Evolutionary conservation across 1,284 basidiomycete genomes (phyloP).

Genomic region (Xerocomus minutiporus): DNA sequence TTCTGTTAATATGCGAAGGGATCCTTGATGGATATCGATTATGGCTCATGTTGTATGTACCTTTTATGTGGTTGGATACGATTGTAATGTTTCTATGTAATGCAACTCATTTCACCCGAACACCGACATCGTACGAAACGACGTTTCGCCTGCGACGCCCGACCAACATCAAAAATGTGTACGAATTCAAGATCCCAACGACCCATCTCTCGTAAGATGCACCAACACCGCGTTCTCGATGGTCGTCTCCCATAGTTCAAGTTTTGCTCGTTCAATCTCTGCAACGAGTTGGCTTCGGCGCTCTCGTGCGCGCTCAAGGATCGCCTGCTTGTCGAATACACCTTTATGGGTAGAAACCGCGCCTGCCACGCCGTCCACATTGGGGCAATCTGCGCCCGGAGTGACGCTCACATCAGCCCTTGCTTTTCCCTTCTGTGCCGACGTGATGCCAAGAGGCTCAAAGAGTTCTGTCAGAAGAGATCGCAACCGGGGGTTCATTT

Average conservation of each 20-base stretch:
- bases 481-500: not conserved
- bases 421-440: constrained; percentile 23
- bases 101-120: not conserved
- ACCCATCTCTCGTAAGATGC: constrained; percentile 42
- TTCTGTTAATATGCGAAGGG: constrained; percentile 12
- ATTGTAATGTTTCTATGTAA: not conserved
- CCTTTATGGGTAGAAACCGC: not conserved
- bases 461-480: not conserved
- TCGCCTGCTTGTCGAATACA: constrained; percentile 33
- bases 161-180: too few species aligned
- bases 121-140: too few species aligned
- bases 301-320: constrained; percentile 49
- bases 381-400: not conserved
- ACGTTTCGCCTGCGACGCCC: too few species aligned
- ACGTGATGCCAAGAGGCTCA: not conserved
- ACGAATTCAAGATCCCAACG: constrained; percentile 1
- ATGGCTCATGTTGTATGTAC: constrained; percentile 17
- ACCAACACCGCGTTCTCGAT: constrained; percentile 67
- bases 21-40: constrained; percentile 1
- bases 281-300: constrained; percentile 47
- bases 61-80: constrained; percentile 18
- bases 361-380: too few species aligned
- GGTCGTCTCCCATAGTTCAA: constrained; percentile 68
- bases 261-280: constrained; percentile 58
- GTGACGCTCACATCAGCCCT: constrained; percentile 4